Conservation (phyloP, 352 stramenopile genomes). For the Elongisporangium senticosum region DNA sequence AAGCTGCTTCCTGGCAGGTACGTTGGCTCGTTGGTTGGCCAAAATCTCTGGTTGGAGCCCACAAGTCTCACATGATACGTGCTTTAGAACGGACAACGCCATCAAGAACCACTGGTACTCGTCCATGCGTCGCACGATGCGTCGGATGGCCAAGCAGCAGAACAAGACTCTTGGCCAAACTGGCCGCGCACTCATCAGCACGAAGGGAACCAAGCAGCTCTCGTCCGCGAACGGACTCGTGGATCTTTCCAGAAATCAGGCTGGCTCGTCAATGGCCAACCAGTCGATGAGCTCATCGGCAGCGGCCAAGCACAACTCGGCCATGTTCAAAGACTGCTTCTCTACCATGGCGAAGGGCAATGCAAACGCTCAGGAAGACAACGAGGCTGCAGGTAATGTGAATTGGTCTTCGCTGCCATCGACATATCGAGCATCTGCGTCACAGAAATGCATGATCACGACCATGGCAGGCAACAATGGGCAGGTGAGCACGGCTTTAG, state of each 20-base stretch:
- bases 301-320: slow-evolving; percentile 10
- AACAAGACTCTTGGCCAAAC: slow-evolving; percentile 56
- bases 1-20: slow-evolving; percentile 92
- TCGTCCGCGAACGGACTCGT: background rate
- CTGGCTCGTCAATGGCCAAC: slow-evolving; percentile 16
- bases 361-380: slow-evolving; percentile 52
- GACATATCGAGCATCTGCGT: slow-evolving; percentile 3
- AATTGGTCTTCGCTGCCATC: background rate
- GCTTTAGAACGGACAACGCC: slow-evolving; percentile 72
- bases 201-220: slow-evolving; percentile 24
- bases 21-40: background rate
- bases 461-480: slow-evolving; percentile 4
- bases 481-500: background rate
- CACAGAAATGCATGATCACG: slow-evolving; percentile 11
- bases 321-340: slow-evolving; percentile 13
- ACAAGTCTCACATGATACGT: background rate
- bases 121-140: slow-evolving; percentile 89
- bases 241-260: background rate
- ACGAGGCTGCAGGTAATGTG: slow-evolving; percentile 3
- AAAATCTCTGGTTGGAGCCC: too few relatives aligned
- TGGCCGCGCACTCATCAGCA: slow-evolving; percentile 10
- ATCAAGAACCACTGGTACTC: slow-evolving; percentile 92
- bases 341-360: slow-evolving; percentile 15
- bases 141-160: slow-evolving; percentile 83
- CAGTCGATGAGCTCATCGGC: slow-evolving; percentile 25